Evolutionary conservation across 2,329 filamentous ascomycete genomes (phyloP).

Genomic region (Alternaria ventricosa): DNA sequence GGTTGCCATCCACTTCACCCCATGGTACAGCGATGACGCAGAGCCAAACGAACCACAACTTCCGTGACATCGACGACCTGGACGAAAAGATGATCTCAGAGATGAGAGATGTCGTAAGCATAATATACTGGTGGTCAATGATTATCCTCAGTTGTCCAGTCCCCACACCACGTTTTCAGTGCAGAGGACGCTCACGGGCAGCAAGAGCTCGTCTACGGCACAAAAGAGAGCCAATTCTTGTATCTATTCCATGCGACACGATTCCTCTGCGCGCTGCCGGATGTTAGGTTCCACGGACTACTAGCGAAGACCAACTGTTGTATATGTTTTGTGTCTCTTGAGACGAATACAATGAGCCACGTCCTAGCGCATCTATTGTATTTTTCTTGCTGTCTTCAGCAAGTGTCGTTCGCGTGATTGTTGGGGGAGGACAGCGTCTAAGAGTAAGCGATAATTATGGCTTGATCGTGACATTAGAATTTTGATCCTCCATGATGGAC

Average conservation of each 20-base stretch:
- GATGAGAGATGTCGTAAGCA: neutral
- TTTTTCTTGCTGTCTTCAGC: neutral
- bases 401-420: neutral
- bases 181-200: neutral
- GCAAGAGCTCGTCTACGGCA: neutral
- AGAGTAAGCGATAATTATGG: neutral
- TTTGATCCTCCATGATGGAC: neutral
- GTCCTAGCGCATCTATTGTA: neutral
- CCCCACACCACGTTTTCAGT: neutral
- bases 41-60: neutral
- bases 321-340: neutral
- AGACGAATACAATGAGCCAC: neutral
- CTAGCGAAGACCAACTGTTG: neutral
- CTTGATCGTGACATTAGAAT: neutral
- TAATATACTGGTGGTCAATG: neutral
- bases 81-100: neutral
- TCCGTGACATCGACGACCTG: neutral
- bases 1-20: neutral
- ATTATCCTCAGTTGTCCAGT: neutral
- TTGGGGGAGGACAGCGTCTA: neutral
- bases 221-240: neutral
- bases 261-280: neutral
- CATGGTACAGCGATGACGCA: neutral
- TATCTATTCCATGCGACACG: neutral
- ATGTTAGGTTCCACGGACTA: neutral